Percentiles rank a stretch among this genome's conserved stretches.
Conservation (phyloP, 2,329 filamentous ascomycete genomes). For the Immersiporthe knoxdaviesiana region DNA sequence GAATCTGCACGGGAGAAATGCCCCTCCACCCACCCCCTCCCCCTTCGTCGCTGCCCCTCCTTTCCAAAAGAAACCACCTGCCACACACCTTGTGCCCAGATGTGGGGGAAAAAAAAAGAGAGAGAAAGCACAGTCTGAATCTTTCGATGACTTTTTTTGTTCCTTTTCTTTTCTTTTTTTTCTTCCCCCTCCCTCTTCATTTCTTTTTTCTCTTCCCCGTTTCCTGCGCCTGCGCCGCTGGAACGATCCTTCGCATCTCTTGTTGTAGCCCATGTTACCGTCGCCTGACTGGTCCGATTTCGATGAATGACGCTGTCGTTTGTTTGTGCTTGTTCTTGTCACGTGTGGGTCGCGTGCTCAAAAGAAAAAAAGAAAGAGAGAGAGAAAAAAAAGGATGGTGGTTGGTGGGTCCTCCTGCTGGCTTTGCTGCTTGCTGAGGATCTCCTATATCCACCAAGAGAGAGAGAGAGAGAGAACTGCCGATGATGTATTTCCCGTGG, state of each 20-base stretch:
- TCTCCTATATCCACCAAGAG: neutral
- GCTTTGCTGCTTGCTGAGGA: neutral
- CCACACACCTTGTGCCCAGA: neutral
- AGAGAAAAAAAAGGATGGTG: neutral
- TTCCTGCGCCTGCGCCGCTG: neutral
- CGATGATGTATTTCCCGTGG: neutral
- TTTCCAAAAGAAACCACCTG: no score
- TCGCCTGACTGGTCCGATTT: neutral
- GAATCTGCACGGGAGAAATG: neutral
- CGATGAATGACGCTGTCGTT: neutral
- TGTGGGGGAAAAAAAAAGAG: neutral
- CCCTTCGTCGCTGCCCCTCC: no score
- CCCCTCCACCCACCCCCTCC: no score
- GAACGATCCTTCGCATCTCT: neutral
- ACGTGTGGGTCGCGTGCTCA: neutral
- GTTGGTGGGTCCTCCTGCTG: neutral
- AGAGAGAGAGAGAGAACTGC: no score
- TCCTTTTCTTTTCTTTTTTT: neutral
- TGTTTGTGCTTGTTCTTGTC: neutral
- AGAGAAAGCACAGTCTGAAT: neutral
- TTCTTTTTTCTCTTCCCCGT: neutral
- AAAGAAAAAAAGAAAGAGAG: neutral
- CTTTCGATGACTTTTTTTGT: neutral
- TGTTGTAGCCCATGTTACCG: neutral
- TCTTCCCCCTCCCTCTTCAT: neutral